A percentile compares a stretch with the other conserved stretches of the same genome.
phyloP scores from a whole-genome alignment of 352 stramenopile genomes.

The Phytophthora sojae region DNA sequence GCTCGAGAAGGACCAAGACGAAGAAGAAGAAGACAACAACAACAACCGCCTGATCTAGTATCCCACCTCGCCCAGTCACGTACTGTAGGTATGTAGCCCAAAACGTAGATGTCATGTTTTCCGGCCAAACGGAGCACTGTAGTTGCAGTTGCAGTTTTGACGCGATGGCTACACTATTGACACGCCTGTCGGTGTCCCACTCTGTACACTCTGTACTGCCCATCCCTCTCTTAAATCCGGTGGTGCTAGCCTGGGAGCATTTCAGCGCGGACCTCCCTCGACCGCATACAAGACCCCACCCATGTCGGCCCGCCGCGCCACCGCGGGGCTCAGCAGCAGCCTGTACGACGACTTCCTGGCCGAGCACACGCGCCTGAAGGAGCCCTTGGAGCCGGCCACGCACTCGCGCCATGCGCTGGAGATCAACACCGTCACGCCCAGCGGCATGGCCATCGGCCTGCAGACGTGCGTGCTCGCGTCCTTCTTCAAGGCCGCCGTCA shows the following conservation, averaged over 20 bases:
- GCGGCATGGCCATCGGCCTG: conserved; percentile 58
- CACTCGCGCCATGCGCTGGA: conserved; percentile 63
- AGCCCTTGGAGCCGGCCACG: conserved; percentile 45
- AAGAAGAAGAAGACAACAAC: too few species aligned
- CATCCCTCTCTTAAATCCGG: not conserved
- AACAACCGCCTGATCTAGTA: too few species aligned
- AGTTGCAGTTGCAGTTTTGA: not conserved
- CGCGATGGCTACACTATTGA: not conserved
- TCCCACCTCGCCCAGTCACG: too few species aligned
- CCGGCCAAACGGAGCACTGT: too few species aligned
- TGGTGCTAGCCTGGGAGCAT: not conserved
- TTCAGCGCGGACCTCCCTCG: not conserved
- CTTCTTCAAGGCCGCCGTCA: conserved; percentile 75
- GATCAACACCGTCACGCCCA: conserved; percentile 63
- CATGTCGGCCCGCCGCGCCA: conserved; percentile 41
- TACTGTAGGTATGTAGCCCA: too few species aligned
- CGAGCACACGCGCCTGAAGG: conserved; percentile 52
- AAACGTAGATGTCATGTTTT: too few species aligned
- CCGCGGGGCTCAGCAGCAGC: conserved; percentile 64
- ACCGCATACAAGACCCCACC: not conserved
- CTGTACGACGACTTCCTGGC: conserved; percentile 77
- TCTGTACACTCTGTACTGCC: not conserved
- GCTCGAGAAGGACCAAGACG: not conserved
- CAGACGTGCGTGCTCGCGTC: conserved; percentile 67
- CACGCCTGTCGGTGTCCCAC: not conserved